Base-by-base conservation (phyloP, 2,329 filamentous ascomycete species). In the Neonectria coccinea region DNA sequence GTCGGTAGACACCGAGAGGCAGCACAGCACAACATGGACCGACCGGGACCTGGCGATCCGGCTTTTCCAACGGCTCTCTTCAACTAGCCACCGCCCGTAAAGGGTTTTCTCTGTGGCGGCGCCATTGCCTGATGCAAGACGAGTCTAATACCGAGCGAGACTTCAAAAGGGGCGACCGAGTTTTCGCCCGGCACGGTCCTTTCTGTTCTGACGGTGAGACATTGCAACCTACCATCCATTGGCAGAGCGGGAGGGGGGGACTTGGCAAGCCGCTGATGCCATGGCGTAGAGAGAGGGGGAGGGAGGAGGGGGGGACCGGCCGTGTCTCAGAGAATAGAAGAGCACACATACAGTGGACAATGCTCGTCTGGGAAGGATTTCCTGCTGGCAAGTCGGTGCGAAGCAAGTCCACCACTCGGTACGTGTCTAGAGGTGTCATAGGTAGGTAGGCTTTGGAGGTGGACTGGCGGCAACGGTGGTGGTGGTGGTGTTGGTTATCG, bases 41-140 rank as follows among this genome's bases (percentile, higher is more conserved):
- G 50, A 52, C 42, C 41, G 54, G 41, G 27, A 58, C 48, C 56
- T 29, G 48, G 47, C 36, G 41, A 44, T 52, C 39, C 27, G 27
- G 16, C 27, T 51, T 33, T 48, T 45, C 31, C n/a, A 25, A 25
- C 18, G 22, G 41, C 45, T 31, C 20, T 55, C 29, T 33, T 31
- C 16, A 16, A 55, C 44, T 54, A 36, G 44, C 50, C 27, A 41
- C n/a, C 27, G n/a, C 48, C 33, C 50, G 42, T 44, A 33, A 63
- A 27, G 36, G 20, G 12, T 54, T 50, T 39, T 42, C 56, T 44
- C 50, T 42, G 64, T 61, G 48, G 60, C 67, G 67, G 61, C 66
- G 66, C 60, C 62, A 67, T 68, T 62, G 44, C 56, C 59, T 59
- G 53, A 61, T 60, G 54, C 16, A 36, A 33, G 29, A 51, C 48